Percentiles rank a stretch among this genome's conserved stretches.
phyloP scores from a whole-genome alignment of 352 stramenopile genomes.

The Phytophthora foliorum region DNA sequence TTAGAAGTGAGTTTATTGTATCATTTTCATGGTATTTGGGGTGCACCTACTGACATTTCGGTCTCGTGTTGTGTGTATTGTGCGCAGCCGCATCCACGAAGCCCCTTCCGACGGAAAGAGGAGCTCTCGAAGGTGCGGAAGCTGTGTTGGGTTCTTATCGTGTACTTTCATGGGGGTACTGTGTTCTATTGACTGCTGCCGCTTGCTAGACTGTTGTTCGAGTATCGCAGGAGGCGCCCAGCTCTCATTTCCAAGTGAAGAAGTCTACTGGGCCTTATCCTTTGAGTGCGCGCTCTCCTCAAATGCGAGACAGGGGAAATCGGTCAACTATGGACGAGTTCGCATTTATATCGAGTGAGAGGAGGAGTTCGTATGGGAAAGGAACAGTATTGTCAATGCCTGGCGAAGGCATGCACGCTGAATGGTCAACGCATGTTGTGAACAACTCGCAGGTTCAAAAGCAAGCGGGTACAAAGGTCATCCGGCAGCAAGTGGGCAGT shows the following conservation, averaged over 20 bases:
- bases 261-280: conserved; percentile 9
- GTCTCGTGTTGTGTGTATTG: background rate
- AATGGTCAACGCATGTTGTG: background rate
- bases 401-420: background rate
- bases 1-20: conserved; percentile 35
- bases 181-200: background rate
- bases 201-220: conserved; percentile 14
- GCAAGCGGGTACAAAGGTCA: background rate
- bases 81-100: conserved; percentile 45
- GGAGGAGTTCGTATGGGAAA: background rate
- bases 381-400: conserved; percentile 6
- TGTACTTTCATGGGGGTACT: background rate
- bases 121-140: conserved; percentile 44
- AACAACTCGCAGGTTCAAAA: background rate
- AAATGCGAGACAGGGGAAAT: background rate
- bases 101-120: conserved; percentile 53
- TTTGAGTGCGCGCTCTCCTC: conserved; percentile 30
- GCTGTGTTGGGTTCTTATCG: background rate
- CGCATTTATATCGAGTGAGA: background rate
- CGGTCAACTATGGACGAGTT: background rate
- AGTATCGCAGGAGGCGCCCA: background rate
- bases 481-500: background rate
- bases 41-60: background rate
- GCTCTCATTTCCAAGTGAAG: conserved; percentile 26
- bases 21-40: background rate